These are phyloP conservation scores for Metschnikowia reukaufii DNA, from an alignment of 805 yeast genomes.

Conservation along the genomic window DNA sequence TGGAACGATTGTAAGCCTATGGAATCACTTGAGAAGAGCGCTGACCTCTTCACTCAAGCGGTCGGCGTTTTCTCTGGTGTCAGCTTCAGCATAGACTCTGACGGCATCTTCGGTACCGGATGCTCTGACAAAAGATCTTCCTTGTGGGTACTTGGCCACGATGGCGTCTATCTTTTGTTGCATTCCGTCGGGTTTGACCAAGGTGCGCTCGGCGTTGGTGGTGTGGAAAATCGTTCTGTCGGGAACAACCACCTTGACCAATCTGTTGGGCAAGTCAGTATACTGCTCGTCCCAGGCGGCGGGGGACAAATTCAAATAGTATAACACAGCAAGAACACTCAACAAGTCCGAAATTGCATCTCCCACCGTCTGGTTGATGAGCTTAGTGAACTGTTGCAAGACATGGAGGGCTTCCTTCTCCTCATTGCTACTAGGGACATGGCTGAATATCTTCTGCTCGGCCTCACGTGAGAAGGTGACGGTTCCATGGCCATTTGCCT, in stretches of 20 bases:
- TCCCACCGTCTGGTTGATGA: conserved; percentile 97
- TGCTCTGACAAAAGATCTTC: conserved; percentile 92
- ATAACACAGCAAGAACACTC: conserved; percentile 65
- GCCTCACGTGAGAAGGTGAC: conserved; percentile 69
- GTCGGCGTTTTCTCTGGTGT: conserved; percentile 34
- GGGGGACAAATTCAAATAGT: conserved; percentile 58
- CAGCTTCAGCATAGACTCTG: conserved; percentile 91
- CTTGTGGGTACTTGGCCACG: conserved; percentile 55
- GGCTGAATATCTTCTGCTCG: conserved; percentile 35
- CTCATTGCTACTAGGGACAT: conserved; percentile 35
- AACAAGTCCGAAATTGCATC: conserved; percentile 94
- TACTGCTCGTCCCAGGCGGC: conserved; percentile 74
- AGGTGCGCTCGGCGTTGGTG: conserved; percentile 84
- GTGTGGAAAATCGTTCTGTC: conserved; percentile 81
- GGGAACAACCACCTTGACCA: conserved; percentile 77
- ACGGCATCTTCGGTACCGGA: conserved; percentile 98
- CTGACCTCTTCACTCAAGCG: conserved; percentile 31
- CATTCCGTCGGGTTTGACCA: conserved; percentile 73
- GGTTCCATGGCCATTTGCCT: conserved; percentile 99
- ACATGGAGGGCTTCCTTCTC: conserved; percentile 53
- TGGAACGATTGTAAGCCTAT: too few species aligned
- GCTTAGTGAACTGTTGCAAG: conserved; percentile 58
- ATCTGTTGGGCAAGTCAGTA: conserved; percentile 80
- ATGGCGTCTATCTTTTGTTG: conserved; percentile 69
- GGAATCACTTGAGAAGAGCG: conserved; percentile 22